Evolutionary conservation across 1,284 basidiomycete genomes (phyloP).

Genomic region (Hemileia vastatrix): DNA sequence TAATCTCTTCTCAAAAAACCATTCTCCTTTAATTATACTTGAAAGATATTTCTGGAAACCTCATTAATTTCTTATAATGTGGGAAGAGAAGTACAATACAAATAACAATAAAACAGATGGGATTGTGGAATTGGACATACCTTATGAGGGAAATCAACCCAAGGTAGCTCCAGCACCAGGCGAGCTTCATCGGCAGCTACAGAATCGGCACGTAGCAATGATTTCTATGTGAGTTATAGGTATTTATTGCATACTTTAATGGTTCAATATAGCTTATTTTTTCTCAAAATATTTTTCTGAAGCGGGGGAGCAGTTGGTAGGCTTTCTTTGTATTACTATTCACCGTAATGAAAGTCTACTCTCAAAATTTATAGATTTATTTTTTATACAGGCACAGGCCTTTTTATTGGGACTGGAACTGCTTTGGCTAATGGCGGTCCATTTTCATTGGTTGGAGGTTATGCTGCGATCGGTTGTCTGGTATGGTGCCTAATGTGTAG

Average conservation of each 20-base stretch:
- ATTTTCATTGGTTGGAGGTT: conserved; percentile 8
- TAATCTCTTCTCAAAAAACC: too few relatives aligned
- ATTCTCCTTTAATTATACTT: too few relatives aligned
- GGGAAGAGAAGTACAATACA: too few relatives aligned
- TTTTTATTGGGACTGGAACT: conserved; percentile 21
- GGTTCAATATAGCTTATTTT: not conserved
- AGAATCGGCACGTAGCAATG: conserved; percentile 24
- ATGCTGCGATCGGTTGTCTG: conserved; percentile 12
- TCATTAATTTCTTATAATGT: too few relatives aligned
- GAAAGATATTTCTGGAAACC: too few relatives aligned
- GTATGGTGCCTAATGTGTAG: conserved; percentile 23
- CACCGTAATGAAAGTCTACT: not conserved
- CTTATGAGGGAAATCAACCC: too few relatives aligned
- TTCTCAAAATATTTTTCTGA: not conserved
- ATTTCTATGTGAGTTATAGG: conserved; percentile 17
- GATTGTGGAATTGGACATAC: too few relatives aligned
- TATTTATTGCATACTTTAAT: not conserved
- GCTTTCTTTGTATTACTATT: not conserved
- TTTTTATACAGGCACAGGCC: conserved; percentile 13
- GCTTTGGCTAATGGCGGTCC: conserved; percentile 19
- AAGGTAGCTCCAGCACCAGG: too few relatives aligned
- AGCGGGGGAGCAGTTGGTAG: conserved; percentile 23
- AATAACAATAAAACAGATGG: too few relatives aligned
- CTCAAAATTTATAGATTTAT: not conserved
- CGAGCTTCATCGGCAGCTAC: conserved; percentile 17